Conservation (phyloP, 2,329 filamentous ascomycete species). For the Penicillium fuscoglaucum region DNA sequence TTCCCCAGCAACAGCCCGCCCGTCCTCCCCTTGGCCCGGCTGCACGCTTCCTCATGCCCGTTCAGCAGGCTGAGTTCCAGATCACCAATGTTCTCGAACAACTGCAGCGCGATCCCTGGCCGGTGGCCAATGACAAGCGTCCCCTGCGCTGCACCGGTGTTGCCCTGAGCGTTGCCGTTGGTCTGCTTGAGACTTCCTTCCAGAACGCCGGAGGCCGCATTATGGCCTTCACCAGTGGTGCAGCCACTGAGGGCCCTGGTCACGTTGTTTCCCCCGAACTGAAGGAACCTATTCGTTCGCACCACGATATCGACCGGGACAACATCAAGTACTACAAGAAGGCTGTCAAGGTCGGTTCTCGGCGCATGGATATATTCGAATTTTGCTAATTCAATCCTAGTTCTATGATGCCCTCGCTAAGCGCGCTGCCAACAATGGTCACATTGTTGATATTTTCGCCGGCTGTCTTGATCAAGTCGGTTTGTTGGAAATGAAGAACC, state of each 20-base stretch:
- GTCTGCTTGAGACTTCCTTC: constrained; percentile 89
- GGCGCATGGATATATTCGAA: neutral
- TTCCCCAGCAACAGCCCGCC: constrained; percentile 64
- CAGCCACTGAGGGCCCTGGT: constrained; percentile 92
- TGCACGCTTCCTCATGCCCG: constrained; percentile 86
- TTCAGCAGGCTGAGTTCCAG: constrained; percentile 95
- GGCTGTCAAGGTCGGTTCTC: constrained; percentile 73
- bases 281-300: constrained; percentile 92
- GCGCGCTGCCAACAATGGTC: constrained; percentile 90
- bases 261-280: constrained; percentile 96
- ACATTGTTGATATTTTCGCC: constrained; percentile 96
- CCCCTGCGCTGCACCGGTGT: constrained; percentile 91
- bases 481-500: constrained; percentile 94
- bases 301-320: constrained; percentile 97
- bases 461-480: constrained; percentile 97
- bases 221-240: constrained; percentile 95
- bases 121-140: constrained; percentile 88
- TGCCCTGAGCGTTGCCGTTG: constrained; percentile 91
- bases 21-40: constrained; percentile 76
- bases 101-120: constrained; percentile 96
- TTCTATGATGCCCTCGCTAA: constrained; percentile 96
- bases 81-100: constrained; percentile 94
- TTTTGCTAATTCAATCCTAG: constrained; percentile 46
- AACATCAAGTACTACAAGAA: constrained; percentile 99
- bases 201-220: constrained; percentile 92